Evolutionary conservation across 1,284 basidiomycete genomes (phyloP), one percentile per base, ranked within the genome.

Genomic region (Apiotrichum gracile): DNA sequence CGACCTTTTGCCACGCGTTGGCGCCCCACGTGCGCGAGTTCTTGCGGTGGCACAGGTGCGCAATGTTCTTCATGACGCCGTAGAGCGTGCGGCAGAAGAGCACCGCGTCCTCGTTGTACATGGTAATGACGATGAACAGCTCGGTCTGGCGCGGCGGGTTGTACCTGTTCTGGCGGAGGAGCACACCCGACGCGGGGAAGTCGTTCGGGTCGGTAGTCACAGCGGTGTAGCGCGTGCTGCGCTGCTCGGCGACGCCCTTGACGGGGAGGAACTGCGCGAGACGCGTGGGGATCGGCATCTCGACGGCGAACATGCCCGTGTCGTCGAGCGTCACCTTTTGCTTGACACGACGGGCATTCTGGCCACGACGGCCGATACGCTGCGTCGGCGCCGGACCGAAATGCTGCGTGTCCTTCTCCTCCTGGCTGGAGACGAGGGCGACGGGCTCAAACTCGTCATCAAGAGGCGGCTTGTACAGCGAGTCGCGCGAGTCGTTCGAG

Each of bases 1-100:
- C 91, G 19, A 96, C 86, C 82, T 96, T 97, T 70, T 97, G 91
- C 94, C 94, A 99, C 0, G 91, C 87, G 51, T 97, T 90, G 8
- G 85, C 83, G 4, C 94, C 94, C 96, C 94, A 99, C 0, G 91
- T 94, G 55, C 90, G 84, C 13, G 89, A 93, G 65, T 91, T 91
- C 75, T 93, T 92, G 34, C 94, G 82, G 12, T 88, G 87, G 72
- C 94, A 97, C 8, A 97, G 79, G 73, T 96, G 88, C 2, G 85
- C 79, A 43, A 92, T 90, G 69, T 90, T 92, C 58, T 77, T 80
- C 92, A 97, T 97, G 14, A 98, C 90, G 5, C 93, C 94, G 73
- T 97, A 91, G 63, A 98, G 75, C 2, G 96, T 98, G 43, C 94
- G 81, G 69, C 91, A 91, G 72, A 98, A 94, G 13, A 97, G 77